Evolutionary conservation across 139 green algal genomes (phyloP), one percentile per base, ranked within the genome.

Genomic region (Tetraselmis chui): DNA sequence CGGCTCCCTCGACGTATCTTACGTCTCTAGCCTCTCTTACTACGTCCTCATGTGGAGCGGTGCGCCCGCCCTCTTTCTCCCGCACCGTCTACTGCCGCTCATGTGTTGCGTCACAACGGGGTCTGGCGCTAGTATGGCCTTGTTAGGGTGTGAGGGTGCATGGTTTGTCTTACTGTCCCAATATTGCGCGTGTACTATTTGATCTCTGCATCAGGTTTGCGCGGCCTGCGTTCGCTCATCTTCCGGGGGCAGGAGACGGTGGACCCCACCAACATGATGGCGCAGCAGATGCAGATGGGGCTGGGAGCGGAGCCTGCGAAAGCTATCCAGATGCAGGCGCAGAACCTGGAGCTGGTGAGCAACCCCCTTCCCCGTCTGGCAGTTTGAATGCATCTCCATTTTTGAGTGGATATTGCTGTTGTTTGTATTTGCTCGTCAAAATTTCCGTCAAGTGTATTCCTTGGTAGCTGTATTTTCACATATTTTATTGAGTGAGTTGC

Each of bases 21-120:
- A 98, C 90, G 95, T 98, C 89, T 97, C 94, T 29, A 91, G 83
- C 32, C 88, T 98, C 24, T 97, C 93, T 26, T 98, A 93, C 87
- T 98, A 97, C 89, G 94, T 98, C 79, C 88, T 98, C 45, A 87
- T 97, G 82, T 67, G 45, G 45, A 67, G 45, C 45, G 45, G 45
- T 67, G 11, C 45, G 45, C 45, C 45, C 45, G 5, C 45, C 45
- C 89, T 98, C 32, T 98, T 98, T 87, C 93, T 85, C 24, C 86
- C 93, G 32, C 84, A 93, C 0, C 94, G 94, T 2, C 85, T 93
- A 0, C 92, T 98, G 75, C 93, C 80, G 29, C 89, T 98, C 1
- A 88, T 97, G 22, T 98, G 97, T 85, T 84, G 88, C 23, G 32
- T 31, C 30, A 11, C n/a, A 30, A 22, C 11, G 23, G 0, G 25